Evolutionary conservation across 139 green algal species (phyloP), one percentile per base, ranked within the genome.

Genomic region (Pleodorina starrii): DNA sequence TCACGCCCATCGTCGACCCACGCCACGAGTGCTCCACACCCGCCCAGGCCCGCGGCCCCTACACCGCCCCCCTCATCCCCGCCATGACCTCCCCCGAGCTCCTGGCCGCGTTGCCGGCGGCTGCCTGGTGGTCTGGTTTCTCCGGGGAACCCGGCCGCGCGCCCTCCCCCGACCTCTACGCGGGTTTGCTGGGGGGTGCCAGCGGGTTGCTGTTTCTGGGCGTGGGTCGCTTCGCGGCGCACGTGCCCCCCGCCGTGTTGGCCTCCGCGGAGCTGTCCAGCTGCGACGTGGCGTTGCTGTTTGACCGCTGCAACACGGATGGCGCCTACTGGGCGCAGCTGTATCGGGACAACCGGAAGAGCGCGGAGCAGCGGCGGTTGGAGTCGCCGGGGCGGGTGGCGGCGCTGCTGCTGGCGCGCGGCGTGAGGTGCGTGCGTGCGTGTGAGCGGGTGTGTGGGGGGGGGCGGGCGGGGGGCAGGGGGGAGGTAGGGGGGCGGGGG

Each of bases 341-440:
- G 71, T 93, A 93, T 77, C 60, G 91, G 12, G 91, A 93, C 71
- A 93, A 93, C 84, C 77, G 91, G 42, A 93, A 93, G 77, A 88
- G 68, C 35, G 35, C 84, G 57, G 59, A 84, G 48, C 71, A 89
- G 78, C 23, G 84, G 43, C 38, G 43, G 36, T 71, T 92, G 59
- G 91, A 93, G 84, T 43, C 46, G 36, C 84, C 91, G 0, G 7
- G 82, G 2, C 42, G 68, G 1, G 89, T 90, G 12, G 88, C 91
- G 21, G 71, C 83, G 84, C 79, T 93, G 60, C 84, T 92, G 71
- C 69, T 93, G 46, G 76, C 83, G 14, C 84, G 88, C 2, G 91
- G 91, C 25, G 91, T 93, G 9, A 91, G 89, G 83, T 85, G 78
- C 10, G 78, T 21, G 12, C 6, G n/a, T 40, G 63, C 14, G 12